Base-by-base conservation (phyloP, 805 yeast genomes). In the Hanseniaspora nectarophila region DNA sequence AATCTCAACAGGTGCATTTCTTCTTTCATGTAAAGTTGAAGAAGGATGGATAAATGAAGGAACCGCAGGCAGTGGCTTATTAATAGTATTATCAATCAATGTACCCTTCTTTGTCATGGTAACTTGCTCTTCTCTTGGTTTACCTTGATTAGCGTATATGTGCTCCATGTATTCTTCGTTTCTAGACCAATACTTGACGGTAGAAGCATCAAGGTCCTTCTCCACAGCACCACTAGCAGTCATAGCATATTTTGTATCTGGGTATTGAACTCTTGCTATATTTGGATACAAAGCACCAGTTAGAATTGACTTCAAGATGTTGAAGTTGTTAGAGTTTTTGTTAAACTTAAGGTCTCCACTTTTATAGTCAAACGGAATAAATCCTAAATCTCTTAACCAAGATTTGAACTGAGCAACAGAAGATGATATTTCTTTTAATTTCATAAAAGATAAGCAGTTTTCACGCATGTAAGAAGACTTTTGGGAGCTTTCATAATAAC, bases 41-140 rank as follows among this genome's bases (percentile, higher is more conserved):
- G 92, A 79, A 1, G 97, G 97, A 61, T 90, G 97, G 21, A 86
- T 66, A 57, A 86, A 89, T 0, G 89, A 87, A 45, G 96, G 69
- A 0, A 76, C 70, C 0, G 83, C 78, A 1, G 87, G 87, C 5
- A 74, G 60, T 1, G 64, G 57, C 9, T 61, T 58, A 15, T 58
- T 52, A 1, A 60, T 23, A 13, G 34, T 43, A 18, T 51, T 44
- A 13, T 45, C 54, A 29, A 43, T 44, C 45, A 51, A 51, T 2
- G 58, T 56, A 8, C 55, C 58, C 1, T 54, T 48, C 13, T 53
- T 43, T 0, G 55, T 51, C 8, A 54, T 56, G 0, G 45, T 61
- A 38, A 55, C 56, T 24, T 29, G 43, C 6, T 57, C 56, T 29
- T 49, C 31, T 34, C 37, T 43, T 12, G 34, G 35, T 35, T 49